Evolutionary conservation across 306 rosid species (phyloP).

Genomic region (Fragaria ananassa): DNA sequence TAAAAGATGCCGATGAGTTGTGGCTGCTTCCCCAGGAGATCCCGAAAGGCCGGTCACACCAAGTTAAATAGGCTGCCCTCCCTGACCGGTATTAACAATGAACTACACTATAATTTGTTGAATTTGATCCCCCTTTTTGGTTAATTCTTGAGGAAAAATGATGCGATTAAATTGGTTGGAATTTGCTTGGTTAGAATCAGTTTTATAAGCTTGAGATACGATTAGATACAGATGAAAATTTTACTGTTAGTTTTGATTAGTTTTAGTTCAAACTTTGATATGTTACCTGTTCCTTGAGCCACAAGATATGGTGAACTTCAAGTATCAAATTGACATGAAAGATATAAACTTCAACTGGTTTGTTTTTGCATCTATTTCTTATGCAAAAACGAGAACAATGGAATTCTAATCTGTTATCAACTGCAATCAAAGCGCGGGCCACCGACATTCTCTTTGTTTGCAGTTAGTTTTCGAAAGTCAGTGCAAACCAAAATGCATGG

Average conservation of each 20-base stretch:
- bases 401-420: not conserved
- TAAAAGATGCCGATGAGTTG: slow-evolving; percentile 25
- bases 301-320: not conserved
- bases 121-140: not conserved
- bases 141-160: not conserved
- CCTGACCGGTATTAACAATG: slow-evolving; percentile 23
- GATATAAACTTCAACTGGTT: not conserved
- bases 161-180: not conserved
- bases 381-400: not conserved
- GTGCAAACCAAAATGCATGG: not conserved
- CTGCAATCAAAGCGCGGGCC: not conserved
- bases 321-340: not conserved
- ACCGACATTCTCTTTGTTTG: too few species aligned
- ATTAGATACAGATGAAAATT: not conserved
- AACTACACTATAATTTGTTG: slow-evolving; percentile 9
- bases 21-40: slow-evolving; percentile 38
- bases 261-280: not conserved
- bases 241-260: not conserved
- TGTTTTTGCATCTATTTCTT: not conserved
- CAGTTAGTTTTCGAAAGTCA: too few species aligned
- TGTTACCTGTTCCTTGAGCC: not conserved
- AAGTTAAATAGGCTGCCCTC: slow-evolving; percentile 15
- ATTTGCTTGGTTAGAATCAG: not conserved
- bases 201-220: not conserved
- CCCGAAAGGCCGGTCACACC: slow-evolving; percentile 21